phyloP scores from a whole-genome alignment of 31 red algal species.

The Odonthalia washingtoniensis region DNA sequence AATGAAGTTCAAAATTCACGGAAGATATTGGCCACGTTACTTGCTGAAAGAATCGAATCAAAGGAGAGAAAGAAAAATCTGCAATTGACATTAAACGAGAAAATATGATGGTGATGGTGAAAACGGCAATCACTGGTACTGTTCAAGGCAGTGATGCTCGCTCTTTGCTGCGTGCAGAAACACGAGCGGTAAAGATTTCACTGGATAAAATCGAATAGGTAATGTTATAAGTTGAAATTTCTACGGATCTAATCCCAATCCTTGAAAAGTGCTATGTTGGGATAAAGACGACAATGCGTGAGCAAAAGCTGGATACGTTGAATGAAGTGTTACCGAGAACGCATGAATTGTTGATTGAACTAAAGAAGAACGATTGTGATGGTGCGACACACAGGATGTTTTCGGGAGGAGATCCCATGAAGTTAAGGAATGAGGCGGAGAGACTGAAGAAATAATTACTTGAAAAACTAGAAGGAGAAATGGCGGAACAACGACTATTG shows the following conservation, averaged over 20 bases:
- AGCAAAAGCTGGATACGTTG: constrained; percentile 47
- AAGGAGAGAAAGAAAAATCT: constrained; percentile 65
- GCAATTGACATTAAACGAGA: no score
- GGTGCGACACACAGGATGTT: constrained; percentile 55
- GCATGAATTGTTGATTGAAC: background rate
- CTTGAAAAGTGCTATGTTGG: constrained; percentile 40
- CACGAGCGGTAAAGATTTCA: no score
- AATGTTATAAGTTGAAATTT: no score
- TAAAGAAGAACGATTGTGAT: constrained; percentile 41
- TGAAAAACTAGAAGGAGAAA: constrained; percentile 35
- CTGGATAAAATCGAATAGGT: no score
- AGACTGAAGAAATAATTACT: no score
- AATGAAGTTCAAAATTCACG: constrained; percentile 86
- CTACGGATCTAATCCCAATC: constrained; percentile 49
- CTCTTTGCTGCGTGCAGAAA: constrained; percentile 62
- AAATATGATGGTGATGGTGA: constrained; percentile 37
- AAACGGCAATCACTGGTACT: constrained; percentile 74
- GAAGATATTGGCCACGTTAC: constrained; percentile 64
- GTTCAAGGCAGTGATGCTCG: constrained; percentile 79
- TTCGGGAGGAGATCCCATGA: no score
- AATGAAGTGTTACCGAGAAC: constrained; percentile 40
- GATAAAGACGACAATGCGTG: constrained; percentile 31
- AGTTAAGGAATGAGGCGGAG: no score
- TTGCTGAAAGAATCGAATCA: constrained; percentile 80
- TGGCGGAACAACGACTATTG: constrained; percentile 9